Evolutionary conservation across 768 basidiomycete genomes (phyloP), one percentile per base, ranked within the genome.

Genomic region (Collybiopsis confluens): DNA sequence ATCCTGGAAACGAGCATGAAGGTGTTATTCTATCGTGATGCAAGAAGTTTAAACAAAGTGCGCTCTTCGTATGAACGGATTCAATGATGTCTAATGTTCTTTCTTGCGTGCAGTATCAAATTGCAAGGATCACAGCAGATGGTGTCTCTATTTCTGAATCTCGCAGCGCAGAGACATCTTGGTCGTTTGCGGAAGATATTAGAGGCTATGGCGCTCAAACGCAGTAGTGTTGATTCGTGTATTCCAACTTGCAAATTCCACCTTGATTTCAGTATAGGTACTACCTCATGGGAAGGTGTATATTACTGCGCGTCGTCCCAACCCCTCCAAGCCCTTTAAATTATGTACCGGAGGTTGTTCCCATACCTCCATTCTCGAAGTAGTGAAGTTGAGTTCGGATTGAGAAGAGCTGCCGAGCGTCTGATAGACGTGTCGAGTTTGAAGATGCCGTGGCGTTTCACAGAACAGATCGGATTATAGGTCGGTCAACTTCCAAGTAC

Each of bases 1-100:
- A 87, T 98, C 55, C 65, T 99, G 50, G 82, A 89, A 62, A 82
- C 89, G 46, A 85, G 88, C 65, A 91, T 99, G 86, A 84, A 85
- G 59, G 94, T 98, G 15, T 79, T 99, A 45, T 98, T 87, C 72
- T 99, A 99, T 72, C 84, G 97, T 41, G 97, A 99, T 62, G 96
- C 96, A 5, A 79, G 96, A 60, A 92, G 90, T 74, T 73, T 95
- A 68, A 90, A 98, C 79, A 97, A 98, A 83, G 95, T 92, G 58
- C 28, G 77, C 64, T 41, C 27, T n/a, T 23, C 37, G 42, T 8
- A 8, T 37, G 48, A 23, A 23, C 36, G 52, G 27, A 23, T 18
- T 20, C 7, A 20, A 9, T 23, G 24, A 8, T 8, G 24, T 11
- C 20, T 43, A 4, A 23, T 8, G 42, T 23, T 13, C 18, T 24